phyloP scores from a whole-genome alignment of 148 eudicot genomes.

The Cornus controversa region DNA sequence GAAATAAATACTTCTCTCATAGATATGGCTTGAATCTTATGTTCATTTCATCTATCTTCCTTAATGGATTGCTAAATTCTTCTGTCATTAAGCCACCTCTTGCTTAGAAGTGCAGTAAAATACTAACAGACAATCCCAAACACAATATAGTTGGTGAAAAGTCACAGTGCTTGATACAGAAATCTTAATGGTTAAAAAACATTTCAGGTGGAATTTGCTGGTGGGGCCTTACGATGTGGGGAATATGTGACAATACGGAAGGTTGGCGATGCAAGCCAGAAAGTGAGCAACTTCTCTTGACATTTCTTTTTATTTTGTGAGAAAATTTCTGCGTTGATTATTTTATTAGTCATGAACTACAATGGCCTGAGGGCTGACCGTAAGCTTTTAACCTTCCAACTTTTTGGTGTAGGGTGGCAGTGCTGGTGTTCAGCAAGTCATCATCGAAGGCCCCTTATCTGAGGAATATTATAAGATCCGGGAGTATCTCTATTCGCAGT shows the following conservation, averaged over 20 bases:
- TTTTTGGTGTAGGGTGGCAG: conserved; percentile 63
- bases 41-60: neutral
- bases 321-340: neutral
- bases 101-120: neutral
- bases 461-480: conserved; percentile 86
- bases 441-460: conserved; percentile 86
- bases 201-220: conserved; percentile 84
- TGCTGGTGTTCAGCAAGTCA: conserved; percentile 72
- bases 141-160: neutral
- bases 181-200: neutral
- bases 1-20: neutral
- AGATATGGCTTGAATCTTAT: neutral
- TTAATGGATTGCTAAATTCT: neutral
- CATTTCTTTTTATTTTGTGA: neutral
- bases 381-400: neutral
- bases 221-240: conserved; percentile 90
- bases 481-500: conserved; percentile 78
- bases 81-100: neutral
- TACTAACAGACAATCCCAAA: neutral
- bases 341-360: neutral
- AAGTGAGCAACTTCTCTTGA: conserved; percentile 37
- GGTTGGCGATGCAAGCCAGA: conserved; percentile 84
- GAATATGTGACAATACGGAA: conserved; percentile 82
- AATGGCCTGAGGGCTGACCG: no score
- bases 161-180: neutral